Conservation (phyloP, 2,329 filamentous ascomycete genomes). For the Aspergillus tamarii region DNA sequence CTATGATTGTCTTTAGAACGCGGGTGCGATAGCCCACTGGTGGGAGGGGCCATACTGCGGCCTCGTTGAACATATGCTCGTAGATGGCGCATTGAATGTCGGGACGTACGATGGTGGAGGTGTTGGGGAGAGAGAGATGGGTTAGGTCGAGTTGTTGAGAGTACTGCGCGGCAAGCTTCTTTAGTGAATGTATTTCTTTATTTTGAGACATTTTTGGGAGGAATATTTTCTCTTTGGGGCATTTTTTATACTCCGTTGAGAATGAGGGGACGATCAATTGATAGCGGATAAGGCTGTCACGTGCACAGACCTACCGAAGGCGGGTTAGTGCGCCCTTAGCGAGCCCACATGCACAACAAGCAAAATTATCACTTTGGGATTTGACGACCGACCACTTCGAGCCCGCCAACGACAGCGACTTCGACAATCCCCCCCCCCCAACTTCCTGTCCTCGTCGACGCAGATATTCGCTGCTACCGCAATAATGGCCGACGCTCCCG, state of each 20-base stretch:
- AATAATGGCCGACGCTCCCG: constrained; percentile 83
- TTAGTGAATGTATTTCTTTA: constrained; percentile 21
- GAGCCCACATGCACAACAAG: constrained; percentile 42
- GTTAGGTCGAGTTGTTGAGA: constrained; percentile 71
- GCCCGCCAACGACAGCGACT: constrained; percentile 34
- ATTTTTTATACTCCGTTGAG: background rate
- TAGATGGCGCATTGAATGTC: constrained; percentile 70
- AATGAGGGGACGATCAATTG: background rate
- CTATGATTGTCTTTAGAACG: constrained; percentile 73
- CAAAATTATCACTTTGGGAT: constrained; percentile 35
- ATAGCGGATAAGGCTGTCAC: constrained; percentile 15
- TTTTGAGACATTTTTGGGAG: constrained; percentile 21
- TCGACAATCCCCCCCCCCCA: constrained; percentile 32
- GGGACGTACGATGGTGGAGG: constrained; percentile 60
- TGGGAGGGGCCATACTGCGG: constrained; percentile 59
- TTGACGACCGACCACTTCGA: constrained; percentile 26
- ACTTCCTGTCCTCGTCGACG: constrained; percentile 29
- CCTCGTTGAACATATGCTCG: constrained; percentile 65
- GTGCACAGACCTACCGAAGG: constrained; percentile 16
- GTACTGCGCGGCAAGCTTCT: constrained; percentile 66
- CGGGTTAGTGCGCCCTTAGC: constrained; percentile 44
- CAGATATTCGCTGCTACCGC: constrained; percentile 49
- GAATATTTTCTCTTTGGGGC: too few species aligned
- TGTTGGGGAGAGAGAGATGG: constrained; percentile 65
- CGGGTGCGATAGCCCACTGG: constrained; percentile 71